phyloP scores from a whole-genome alignment of 495 filamentous ascomycete species.

The Penicillium waksmanii region DNA sequence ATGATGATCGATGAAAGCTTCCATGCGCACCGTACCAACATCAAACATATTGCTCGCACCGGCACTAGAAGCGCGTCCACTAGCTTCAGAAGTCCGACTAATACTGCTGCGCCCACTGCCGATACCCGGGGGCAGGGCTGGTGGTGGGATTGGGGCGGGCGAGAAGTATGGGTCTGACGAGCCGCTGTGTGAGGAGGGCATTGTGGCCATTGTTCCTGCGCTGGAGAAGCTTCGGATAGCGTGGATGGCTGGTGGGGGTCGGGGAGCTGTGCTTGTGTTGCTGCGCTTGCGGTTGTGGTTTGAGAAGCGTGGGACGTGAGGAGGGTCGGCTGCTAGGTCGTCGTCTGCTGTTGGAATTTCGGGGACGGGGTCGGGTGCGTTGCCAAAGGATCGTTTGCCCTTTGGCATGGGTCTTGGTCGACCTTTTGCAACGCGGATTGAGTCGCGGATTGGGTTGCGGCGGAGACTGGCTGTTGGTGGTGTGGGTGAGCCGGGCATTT shows the following conservation, averaged over 20 bases:
- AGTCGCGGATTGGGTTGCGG: slow-evolving; percentile 78
- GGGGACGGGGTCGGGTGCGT: slow-evolving; percentile 36
- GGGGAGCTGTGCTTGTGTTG: slow-evolving; percentile 80
- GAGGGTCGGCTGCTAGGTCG: slow-evolving; percentile 69
- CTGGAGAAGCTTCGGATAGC: slow-evolving; percentile 75
- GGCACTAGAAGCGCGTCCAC: slow-evolving; percentile 31
- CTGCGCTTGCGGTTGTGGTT: slow-evolving; percentile 80
- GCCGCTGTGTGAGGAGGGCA: slow-evolving; percentile 39
- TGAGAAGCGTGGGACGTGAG: slow-evolving; percentile 77
- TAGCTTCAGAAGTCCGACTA: slow-evolving; percentile 51
- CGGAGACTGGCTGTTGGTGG: slow-evolving; percentile 50
- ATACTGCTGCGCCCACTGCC: slow-evolving; percentile 47
- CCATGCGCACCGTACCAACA: slow-evolving; percentile 94
- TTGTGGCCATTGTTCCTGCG: slow-evolving; percentile 42
- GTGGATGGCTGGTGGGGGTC: slow-evolving; percentile 62
- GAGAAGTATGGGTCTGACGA: slow-evolving; percentile 62
- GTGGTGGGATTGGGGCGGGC: slow-evolving; percentile 11
- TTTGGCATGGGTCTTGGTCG: slow-evolving; percentile 60
- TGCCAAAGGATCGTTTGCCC: slow-evolving; percentile 44
- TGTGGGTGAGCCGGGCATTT: slow-evolving; percentile 39
- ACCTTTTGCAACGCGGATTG: slow-evolving; percentile 85
- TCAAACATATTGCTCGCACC: slow-evolving; percentile 53
- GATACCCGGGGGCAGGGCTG: slow-evolving; percentile 25
- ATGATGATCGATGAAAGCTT: slow-evolving; percentile 71
- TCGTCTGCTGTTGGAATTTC: slow-evolving; percentile 34